A percentile compares a stretch with the other conserved stretches of the same genome.
phyloP scores from a whole-genome alignment of 176 grass and related monocot species.

The Oryza officinalis region DNA sequence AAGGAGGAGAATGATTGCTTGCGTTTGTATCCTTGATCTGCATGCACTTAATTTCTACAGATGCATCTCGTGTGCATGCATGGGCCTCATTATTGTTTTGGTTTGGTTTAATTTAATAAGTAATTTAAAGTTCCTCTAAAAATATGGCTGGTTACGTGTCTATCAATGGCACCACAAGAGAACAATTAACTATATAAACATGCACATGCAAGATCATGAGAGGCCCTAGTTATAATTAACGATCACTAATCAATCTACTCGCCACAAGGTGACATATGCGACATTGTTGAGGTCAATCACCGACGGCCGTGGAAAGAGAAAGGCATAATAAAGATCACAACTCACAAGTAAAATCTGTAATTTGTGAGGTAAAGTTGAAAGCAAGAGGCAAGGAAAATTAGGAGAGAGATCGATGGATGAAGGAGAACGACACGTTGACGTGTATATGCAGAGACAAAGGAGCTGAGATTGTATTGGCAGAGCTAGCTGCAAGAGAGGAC shows the following conservation, averaged over 20 bases:
- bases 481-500: constrained; percentile 12
- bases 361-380: constrained; percentile 12
- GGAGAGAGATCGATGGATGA: neutral
- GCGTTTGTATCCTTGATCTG: neutral
- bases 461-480: neutral
- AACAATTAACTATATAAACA: neutral
- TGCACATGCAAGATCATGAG: neutral
- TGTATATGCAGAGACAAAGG: neutral
- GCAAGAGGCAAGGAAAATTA: neutral
- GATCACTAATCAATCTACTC: neutral
- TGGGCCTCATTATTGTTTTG: neutral
- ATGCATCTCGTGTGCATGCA: neutral
- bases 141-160: no score
- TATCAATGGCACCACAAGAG: no score
- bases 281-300: constrained; percentile 5
- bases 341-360: no score
- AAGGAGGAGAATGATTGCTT: neutral
- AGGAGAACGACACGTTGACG: constrained; percentile 21
- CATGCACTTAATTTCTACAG: neutral
- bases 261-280: neutral
- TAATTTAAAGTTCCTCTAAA: neutral
- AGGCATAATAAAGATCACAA: neutral
- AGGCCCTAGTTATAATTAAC: no score
- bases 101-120: neutral
- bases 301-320: neutral